A percentile compares a stretch with the other conserved stretches of the same genome.
phyloP scores from a whole-genome alignment of 1,139 yeast genomes.

The Sugiyamaella neomexicana region DNA sequence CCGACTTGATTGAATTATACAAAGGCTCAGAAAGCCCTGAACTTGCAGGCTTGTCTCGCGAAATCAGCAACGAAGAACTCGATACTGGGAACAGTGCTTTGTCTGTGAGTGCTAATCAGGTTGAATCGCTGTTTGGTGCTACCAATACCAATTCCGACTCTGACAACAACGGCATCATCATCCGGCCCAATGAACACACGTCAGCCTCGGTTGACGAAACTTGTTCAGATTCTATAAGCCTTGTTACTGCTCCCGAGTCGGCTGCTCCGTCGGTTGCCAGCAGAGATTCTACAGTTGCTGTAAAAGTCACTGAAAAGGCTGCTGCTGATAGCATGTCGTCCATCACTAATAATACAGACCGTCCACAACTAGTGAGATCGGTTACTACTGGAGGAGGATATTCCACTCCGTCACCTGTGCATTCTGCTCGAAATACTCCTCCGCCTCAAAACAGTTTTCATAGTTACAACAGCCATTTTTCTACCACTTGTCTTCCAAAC shows the following conservation, averaged over 20 bases:
- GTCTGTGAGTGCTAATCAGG: too few species aligned
- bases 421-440: not conserved
- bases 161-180: too few species aligned
- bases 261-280: not conserved
- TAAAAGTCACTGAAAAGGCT: too few species aligned
- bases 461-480: slow-evolving; percentile 21
- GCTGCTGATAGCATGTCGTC: too few species aligned
- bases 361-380: slow-evolving; percentile 2
- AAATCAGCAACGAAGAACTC: not conserved
- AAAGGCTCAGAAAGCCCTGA: slow-evolving; percentile 1
- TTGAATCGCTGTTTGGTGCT: too few species aligned
- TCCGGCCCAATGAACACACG: not conserved
- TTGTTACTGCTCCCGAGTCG: not conserved
- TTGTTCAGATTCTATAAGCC: not conserved
- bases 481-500: slow-evolving; percentile 19
- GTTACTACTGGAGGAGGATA: not conserved
- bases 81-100: too few species aligned
- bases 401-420: not conserved
- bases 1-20: slow-evolving; percentile 6
- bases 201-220: not conserved
- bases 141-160: too few species aligned
- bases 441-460: slow-evolving; percentile 10
- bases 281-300: too few species aligned
- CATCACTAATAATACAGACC: not conserved
- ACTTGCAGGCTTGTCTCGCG: too few species aligned